Evolutionary conservation across 2,329 filamentous ascomycete species (phyloP).

Genomic region (Tolypocladium cylindrosporum): DNA sequence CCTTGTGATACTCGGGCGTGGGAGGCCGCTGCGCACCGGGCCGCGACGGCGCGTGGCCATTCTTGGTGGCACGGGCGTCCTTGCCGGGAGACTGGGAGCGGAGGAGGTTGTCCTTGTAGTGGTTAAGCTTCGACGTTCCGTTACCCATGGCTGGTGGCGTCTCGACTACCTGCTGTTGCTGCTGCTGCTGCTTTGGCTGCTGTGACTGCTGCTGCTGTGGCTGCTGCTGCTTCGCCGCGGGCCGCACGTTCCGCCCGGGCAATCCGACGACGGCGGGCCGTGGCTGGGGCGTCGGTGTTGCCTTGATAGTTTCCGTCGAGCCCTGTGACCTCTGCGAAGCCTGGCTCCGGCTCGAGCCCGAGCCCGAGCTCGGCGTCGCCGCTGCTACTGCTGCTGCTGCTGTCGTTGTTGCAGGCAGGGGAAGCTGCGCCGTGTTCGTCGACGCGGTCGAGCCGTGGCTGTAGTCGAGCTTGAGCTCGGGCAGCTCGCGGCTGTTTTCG

Average conservation of each 20-base stretch:
- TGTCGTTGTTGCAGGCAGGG: no score
- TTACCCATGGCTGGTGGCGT: slow-evolving; percentile 20
- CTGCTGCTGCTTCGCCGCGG: slow-evolving; percentile 7
- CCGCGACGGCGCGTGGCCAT: neutral
- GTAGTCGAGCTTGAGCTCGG: slow-evolving; percentile 36
- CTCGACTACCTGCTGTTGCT: slow-evolving; percentile 4
- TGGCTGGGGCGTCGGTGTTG: slow-evolving; percentile 2
- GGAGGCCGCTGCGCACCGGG: slow-evolving; percentile 27
- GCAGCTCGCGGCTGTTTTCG: slow-evolving; percentile 34
- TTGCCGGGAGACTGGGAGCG: neutral
- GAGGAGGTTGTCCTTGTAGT: slow-evolving; percentile 14
- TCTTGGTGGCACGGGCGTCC: neutral
- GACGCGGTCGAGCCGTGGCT: slow-evolving; percentile 42
- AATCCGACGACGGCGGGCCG: slow-evolving; percentile 11
- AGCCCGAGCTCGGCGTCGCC: neutral
- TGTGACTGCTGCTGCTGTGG: neutral
- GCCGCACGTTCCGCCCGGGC: slow-evolving; percentile 18
- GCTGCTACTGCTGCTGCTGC: neutral
- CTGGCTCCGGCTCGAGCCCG: neutral
- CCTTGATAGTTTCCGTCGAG: slow-evolving; percentile 1
- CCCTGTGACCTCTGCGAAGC: neutral
- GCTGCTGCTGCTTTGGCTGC: slow-evolving; percentile 3
- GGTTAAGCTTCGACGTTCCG: slow-evolving; percentile 19
- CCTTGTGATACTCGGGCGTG: slow-evolving; percentile 37
- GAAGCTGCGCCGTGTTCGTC: slow-evolving; percentile 3